Percentiles rank a stretch among this genome's conserved stretches.
Evolutionary conservation across 768 basidiomycete genomes (phyloP).

Genomic region (Phlebiopsis flavidoalba): DNA sequence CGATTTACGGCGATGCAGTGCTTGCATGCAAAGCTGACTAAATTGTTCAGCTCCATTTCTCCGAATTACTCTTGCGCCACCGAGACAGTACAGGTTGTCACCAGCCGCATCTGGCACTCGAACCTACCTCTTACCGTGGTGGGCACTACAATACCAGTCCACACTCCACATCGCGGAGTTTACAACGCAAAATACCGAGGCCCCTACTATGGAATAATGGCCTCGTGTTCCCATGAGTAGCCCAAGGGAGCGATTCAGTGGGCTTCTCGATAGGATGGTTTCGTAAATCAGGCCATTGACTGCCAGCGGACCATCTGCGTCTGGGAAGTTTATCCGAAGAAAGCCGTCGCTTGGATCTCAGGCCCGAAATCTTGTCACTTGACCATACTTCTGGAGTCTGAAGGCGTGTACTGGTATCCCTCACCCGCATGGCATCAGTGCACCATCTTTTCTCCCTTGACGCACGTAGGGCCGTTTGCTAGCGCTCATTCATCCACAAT

Average conservation of each 20-base stretch:
- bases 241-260: not conserved
- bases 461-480: not conserved
- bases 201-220: not conserved
- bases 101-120: no score
- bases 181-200: not conserved
- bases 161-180: not conserved
- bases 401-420: no score
- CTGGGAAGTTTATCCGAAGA: not conserved
- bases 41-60: not conserved
- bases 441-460: not conserved
- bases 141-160: not conserved
- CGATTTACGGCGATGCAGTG: not conserved
- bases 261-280: not conserved
- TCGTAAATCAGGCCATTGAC: not conserved
- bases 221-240: not conserved
- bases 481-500: not conserved
- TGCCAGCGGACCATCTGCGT: not conserved
- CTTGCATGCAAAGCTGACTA: not conserved
- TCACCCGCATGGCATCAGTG: not conserved
- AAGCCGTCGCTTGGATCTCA: not conserved
- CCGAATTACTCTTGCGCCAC: not conserved
- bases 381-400: not conserved
- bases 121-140: not conserved
- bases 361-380: conserved; percentile 2
- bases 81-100: not conserved